phyloP scores from a whole-genome alignment of 2,329 filamentous ascomycete genomes.

The Fusarium odoratissimum region DNA sequence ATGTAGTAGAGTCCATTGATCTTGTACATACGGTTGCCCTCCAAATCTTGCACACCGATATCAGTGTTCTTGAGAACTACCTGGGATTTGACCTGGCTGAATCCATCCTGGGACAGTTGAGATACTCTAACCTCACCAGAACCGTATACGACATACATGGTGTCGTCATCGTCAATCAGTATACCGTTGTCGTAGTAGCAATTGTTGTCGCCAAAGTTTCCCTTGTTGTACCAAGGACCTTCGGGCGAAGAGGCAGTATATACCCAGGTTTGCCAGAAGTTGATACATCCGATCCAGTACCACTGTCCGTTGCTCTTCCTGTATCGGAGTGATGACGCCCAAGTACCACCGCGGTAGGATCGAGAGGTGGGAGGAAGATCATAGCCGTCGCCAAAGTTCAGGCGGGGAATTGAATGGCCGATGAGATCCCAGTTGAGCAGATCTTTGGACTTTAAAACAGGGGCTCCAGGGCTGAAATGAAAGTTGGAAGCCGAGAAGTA shows the following conservation, averaged over 20 bases:
- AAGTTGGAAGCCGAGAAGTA: conserved; percentile 69
- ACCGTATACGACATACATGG: conserved; percentile 68
- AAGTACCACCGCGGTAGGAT: conserved; percentile 66
- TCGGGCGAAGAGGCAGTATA: conserved; percentile 59
- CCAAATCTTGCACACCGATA: conserved; percentile 62
- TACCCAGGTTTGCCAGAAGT: conserved; percentile 62
- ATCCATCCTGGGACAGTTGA: conserved; percentile 61
- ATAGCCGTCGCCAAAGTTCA: conserved; percentile 62
- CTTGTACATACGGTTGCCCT: conserved; percentile 68
- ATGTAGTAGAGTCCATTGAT: conserved; percentile 63
- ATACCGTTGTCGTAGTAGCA: conserved; percentile 70
- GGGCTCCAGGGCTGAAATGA: conserved; percentile 67
- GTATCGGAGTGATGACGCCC: conserved; percentile 66
- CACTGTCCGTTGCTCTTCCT: conserved; percentile 60
- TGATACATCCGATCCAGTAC: conserved; percentile 69
- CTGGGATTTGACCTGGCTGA: conserved; percentile 57
- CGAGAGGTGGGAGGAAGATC: conserved; percentile 53
- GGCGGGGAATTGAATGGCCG: conserved; percentile 57
- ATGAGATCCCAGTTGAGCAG: conserved; percentile 63
- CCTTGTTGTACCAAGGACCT: conserved; percentile 57
- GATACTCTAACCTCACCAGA: conserved; percentile 61
- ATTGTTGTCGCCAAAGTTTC: conserved; percentile 47
- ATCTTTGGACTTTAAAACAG: conserved; percentile 66
- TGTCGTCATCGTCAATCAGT: conserved; percentile 69
- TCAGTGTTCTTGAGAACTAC: conserved; percentile 54